phyloP scores from a whole-genome alignment of 768 basidiomycete genomes.

The Leccinum imitatum region DNA sequence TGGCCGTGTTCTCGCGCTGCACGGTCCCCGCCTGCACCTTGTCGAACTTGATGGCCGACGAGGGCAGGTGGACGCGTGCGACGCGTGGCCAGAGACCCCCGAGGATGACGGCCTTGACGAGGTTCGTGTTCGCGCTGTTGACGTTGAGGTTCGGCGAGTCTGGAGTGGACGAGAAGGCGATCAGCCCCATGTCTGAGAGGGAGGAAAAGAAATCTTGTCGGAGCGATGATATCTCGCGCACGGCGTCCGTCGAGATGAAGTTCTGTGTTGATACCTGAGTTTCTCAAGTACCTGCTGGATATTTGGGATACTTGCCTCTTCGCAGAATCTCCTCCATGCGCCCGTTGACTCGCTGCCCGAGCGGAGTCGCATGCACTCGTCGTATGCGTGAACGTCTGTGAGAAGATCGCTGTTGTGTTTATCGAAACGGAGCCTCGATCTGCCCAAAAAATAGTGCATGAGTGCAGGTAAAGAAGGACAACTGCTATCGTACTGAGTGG shows the following conservation, averaged over 20 bases:
- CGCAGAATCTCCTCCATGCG: conserved; percentile 61
- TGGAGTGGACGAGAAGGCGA: conserved; percentile 47
- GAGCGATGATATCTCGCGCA: conserved; percentile 78
- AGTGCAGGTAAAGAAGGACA: not conserved
- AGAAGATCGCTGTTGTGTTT: conserved; percentile 79
- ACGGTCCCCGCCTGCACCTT: conserved; percentile 81
- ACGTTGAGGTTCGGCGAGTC: conserved; percentile 54
- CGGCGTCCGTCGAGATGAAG: conserved; percentile 71
- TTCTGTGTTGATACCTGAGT: conserved; percentile 46
- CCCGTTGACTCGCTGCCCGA: conserved; percentile 48
- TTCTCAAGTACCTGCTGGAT: not conserved
- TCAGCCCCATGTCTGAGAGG: conserved; percentile 69
- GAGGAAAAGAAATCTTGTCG: conserved; percentile 75
- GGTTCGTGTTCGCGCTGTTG: conserved; percentile 64
- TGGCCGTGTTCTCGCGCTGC: conserved; percentile 80
- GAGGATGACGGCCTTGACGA: conserved; percentile 81
- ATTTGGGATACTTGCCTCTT: conserved; percentile 46
- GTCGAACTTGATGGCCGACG: conserved; percentile 78
- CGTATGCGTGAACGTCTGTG: conserved; percentile 77
- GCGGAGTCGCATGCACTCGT: conserved; percentile 54
- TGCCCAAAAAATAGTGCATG: too few relatives aligned
- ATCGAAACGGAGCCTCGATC: conserved; percentile 70
- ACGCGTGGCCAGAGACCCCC: conserved; percentile 88
- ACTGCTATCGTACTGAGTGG: conserved; percentile 51
- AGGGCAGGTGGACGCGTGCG: conserved; percentile 72